Base-by-base conservation (phyloP, 2,329 filamentous ascomycete species). In the Cladosporium sphaerospermum region DNA sequence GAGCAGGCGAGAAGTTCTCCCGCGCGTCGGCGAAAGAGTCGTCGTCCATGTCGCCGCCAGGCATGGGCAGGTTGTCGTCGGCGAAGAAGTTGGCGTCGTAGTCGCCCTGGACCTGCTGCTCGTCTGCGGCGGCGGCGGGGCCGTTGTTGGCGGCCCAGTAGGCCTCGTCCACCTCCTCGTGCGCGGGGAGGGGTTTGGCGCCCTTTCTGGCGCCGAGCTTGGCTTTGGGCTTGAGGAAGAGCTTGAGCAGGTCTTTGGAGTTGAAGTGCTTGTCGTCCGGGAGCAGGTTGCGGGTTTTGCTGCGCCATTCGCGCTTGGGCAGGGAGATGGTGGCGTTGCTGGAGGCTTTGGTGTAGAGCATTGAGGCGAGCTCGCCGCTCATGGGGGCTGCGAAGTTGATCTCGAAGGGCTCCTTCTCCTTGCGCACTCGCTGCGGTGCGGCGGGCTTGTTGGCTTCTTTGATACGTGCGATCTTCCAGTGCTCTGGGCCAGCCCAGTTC, bases 211-310 rank as follows among this genome's bases (percentile, higher is more conserved):
- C 81, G 42, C 86, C 84, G 70, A 96, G 81, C 40, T 86, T 85
- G 9, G 91, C 89, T 68, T 91, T 95, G 28, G 93, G 93, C 69
- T 99, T 99, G 28, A 97, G 78, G 78, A 97, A 99, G 1, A 99
- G 79, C 47, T 84, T 87, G 6, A 97, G 77, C 0, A 99, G 77
- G 59, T 95, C 89, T 66, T 87, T 88, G 8, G 92, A 97, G 73
- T 91, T 96, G 75, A 99, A 97, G 68, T 97, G 91, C 71, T 96
- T 96, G 73, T 99, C 93, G 65, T 99, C 93, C 2, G 95, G 92
- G 4, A 99, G 82, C 3, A 99, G 79, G 67, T 99, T 96, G 45
- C 89, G 82, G 1, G 87, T 90, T 71, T 95, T 96, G 37, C 89
- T 93, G 69, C 89, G 93, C 89, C 92, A 95, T 69, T 97, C 90